Percentiles rank a stretch among this genome's conserved stretches.
These are phyloP conservation scores for Glomus cerebriforme DNA, from an alignment of 192 early-diverging fungal species.

Conservation along the genomic window DNA sequence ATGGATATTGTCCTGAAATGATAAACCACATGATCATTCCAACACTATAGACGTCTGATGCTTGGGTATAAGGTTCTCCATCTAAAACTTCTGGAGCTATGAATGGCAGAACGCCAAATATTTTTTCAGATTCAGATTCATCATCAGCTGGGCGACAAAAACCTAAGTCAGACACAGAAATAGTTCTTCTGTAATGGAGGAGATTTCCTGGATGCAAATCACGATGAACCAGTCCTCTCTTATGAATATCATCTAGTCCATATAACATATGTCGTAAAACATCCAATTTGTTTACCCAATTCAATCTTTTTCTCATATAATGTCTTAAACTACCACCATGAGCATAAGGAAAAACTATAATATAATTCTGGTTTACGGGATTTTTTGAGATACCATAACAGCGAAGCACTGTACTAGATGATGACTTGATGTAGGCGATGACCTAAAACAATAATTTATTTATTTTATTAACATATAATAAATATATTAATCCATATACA, in stretches of 20 bases:
- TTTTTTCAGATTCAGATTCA: neutral
- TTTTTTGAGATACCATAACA: too few species aligned
- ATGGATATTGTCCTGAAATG: constrained; percentile 39
- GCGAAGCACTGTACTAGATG: constrained; percentile 1
- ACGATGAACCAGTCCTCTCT: constrained; percentile 42
- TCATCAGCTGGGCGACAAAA: constrained; percentile 1
- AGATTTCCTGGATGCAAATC: constrained; percentile 46
- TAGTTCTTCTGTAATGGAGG: neutral
- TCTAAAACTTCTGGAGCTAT: neutral
- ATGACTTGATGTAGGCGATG: neutral
- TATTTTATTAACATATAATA: too few species aligned
- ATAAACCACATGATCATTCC: neutral
- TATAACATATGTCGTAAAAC: too few species aligned
- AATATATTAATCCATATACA: too few species aligned
- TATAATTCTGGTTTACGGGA: too few species aligned
- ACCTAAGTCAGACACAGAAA: neutral
- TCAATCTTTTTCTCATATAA: constrained; percentile 33
- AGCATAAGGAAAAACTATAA: too few species aligned
- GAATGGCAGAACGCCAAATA: neutral
- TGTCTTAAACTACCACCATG: constrained; percentile 41
- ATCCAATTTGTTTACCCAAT: neutral
- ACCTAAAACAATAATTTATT: neutral
- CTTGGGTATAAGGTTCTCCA: neutral
- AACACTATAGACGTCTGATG: too few species aligned
- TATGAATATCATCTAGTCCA: too few species aligned